These are phyloP conservation scores for Lanmaoa pseudosensibilis DNA, from an alignment of 768 basidiomycete species.

Conservation along the genomic window DNA sequence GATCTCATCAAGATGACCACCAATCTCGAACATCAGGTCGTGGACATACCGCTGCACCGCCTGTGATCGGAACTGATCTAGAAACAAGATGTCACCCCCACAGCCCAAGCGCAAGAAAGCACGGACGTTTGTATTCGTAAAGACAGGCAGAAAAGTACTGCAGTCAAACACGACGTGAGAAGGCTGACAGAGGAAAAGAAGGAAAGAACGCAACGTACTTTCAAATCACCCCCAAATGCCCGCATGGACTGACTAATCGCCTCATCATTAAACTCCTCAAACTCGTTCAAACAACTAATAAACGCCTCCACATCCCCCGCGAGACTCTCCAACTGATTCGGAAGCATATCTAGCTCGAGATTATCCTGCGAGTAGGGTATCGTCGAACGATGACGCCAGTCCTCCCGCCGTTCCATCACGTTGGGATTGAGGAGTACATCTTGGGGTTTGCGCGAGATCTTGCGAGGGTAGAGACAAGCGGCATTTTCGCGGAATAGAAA, in stretches of 20 bases:
- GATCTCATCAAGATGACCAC: slow-evolving; percentile 51
- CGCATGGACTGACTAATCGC: slow-evolving; percentile 48
- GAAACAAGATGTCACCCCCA: neutral
- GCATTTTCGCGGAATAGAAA: slow-evolving; percentile 56
- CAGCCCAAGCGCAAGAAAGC: neutral
- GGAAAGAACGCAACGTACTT: slow-evolving; percentile 26
- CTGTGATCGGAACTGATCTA: slow-evolving; percentile 50
- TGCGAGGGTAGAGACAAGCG: slow-evolving; percentile 50
- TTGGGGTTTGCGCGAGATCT: slow-evolving; percentile 37
- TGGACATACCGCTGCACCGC: slow-evolving; percentile 54
- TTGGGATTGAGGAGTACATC: slow-evolving; percentile 36
- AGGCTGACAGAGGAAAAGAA: neutral
- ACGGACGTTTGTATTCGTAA: slow-evolving; percentile 43
- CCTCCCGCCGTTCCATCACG: slow-evolving; percentile 30
- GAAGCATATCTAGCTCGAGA: slow-evolving; percentile 48
- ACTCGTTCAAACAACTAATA: slow-evolving; percentile 49
- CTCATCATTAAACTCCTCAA: slow-evolving; percentile 55
- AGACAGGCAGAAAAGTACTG: slow-evolving; percentile 54
- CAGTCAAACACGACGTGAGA: neutral
- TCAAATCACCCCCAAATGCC: slow-evolving; percentile 48
- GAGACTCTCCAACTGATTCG: slow-evolving; percentile 43
- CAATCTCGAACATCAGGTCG: slow-evolving; percentile 47
- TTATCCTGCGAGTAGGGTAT: slow-evolving; percentile 36
- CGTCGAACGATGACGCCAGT: slow-evolving; percentile 37
- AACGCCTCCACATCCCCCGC: slow-evolving; percentile 49